phyloP scores from a whole-genome alignment of 1,284 basidiomycete genomes.

The Mycena citricolor region DNA sequence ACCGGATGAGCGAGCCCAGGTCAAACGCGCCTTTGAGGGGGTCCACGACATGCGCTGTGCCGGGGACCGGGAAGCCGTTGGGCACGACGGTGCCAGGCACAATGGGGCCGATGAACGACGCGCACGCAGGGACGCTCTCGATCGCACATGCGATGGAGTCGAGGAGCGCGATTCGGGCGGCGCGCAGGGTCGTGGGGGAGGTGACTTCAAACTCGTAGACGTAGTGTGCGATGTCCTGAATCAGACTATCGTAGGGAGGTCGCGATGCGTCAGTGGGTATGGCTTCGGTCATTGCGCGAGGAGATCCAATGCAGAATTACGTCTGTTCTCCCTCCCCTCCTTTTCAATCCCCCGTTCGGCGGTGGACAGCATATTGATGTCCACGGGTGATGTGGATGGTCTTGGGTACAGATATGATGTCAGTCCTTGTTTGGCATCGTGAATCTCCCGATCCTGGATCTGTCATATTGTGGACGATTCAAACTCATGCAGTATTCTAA shows the following conservation, averaged over 20 bases:
- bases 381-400: too few relatives aligned
- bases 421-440: too few relatives aligned
- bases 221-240: neutral
- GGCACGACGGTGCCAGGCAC: neutral
- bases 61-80: slow-evolving; percentile 2
- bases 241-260: neutral
- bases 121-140: neutral
- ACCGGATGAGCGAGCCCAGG: slow-evolving; percentile 1
- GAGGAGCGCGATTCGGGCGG: neutral
- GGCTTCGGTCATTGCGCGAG: too few relatives aligned
- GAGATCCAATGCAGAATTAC: too few relatives aligned
- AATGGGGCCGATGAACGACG: neutral
- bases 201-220: slow-evolving; percentile 2
- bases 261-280: too few relatives aligned
- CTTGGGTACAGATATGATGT: too few relatives aligned
- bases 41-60: neutral
- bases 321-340: too few relatives aligned
- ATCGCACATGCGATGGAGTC: slow-evolving; percentile 3
- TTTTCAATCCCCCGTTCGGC: too few relatives aligned
- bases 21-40: neutral
- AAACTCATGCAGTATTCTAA: too few relatives aligned
- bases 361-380: too few relatives aligned
- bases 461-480: too few relatives aligned
- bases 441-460: too few relatives aligned
- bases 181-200: neutral